phyloP scores from a whole-genome alignment of 345 rosid genomes.

The Excoecaria agallocha region DNA sequence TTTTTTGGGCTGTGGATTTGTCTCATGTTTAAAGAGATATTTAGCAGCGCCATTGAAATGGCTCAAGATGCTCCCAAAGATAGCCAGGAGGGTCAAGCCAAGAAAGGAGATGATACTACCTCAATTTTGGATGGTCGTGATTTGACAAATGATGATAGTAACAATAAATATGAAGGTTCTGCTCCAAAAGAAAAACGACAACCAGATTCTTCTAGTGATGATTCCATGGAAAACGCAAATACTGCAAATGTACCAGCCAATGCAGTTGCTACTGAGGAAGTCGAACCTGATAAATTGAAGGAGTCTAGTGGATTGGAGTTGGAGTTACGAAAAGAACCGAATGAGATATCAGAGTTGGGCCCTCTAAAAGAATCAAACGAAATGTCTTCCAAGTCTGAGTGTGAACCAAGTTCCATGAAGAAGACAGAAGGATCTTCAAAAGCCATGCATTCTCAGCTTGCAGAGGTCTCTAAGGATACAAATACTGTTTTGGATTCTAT shows the following conservation, averaged over 20 bases:
- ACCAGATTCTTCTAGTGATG: slow-evolving; percentile 31
- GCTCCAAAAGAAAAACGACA: slow-evolving; percentile 45
- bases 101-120: slow-evolving; percentile 32
- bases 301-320: slow-evolving; percentile 30
- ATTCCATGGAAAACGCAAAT: slow-evolving; percentile 29
- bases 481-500: slow-evolving; percentile 11
- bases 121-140: slow-evolving; percentile 32
- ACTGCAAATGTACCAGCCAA: slow-evolving; percentile 21
- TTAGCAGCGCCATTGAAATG: slow-evolving; percentile 47
- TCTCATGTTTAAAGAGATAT: slow-evolving; percentile 36
- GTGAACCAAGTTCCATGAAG: slow-evolving; percentile 28
- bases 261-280: slow-evolving; percentile 28
- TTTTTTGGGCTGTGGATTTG: slow-evolving; percentile 20
- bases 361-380: slow-evolving; percentile 24
- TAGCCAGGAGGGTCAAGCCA: slow-evolving; percentile 34
- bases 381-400: slow-evolving; percentile 18
- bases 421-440: slow-evolving; percentile 32
- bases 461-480: slow-evolving; percentile 8
- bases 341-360: slow-evolving; percentile 11
- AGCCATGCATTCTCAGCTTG: slow-evolving; percentile 6
- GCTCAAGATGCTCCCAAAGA: slow-evolving; percentile 39
- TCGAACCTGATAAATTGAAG: slow-evolving; percentile 34
- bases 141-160: slow-evolving; percentile 27
- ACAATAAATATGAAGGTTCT: slow-evolving; percentile 37
- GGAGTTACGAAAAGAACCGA: slow-evolving; percentile 19